Evolutionary conservation across 2,329 filamentous ascomycete species (phyloP).

Genomic region (Cryphonectria nitschkei): DNA sequence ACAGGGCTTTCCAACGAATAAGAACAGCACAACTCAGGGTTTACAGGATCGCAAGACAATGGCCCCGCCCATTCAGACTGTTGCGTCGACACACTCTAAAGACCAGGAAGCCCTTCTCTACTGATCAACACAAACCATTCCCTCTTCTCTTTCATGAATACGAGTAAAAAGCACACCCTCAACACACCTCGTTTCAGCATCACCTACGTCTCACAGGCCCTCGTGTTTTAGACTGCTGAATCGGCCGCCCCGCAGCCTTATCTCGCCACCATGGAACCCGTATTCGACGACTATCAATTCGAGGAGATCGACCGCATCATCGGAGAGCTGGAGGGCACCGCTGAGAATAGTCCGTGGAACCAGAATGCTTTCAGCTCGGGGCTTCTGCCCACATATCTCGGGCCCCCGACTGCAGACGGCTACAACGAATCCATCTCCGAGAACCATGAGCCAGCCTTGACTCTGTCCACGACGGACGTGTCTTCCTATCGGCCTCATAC

Average conservation of each 20-base stretch:
- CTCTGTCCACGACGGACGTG: not conserved
- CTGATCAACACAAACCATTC: not conserved
- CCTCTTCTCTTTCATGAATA: not conserved
- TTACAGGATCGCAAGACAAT: not conserved
- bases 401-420: not conserved
- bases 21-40: not conserved
- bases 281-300: not conserved
- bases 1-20: not conserved
- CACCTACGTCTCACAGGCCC: not conserved
- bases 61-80: not conserved
- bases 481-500: not conserved
- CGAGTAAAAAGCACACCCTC: not conserved
- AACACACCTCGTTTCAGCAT: not conserved
- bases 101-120: not conserved
- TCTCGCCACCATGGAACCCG: not conserved
- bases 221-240: not conserved
- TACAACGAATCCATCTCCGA: not conserved
- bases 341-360: not conserved
- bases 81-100: not conserved
- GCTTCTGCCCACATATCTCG: not conserved
- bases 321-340: not conserved
- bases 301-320: conserved; percentile 1
- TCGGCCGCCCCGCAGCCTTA: not conserved
- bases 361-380: not conserved
- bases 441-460: not conserved